phyloP scores from a whole-genome alignment of 2,329 filamentous ascomycete species.

The Phialophora tarda region DNA sequence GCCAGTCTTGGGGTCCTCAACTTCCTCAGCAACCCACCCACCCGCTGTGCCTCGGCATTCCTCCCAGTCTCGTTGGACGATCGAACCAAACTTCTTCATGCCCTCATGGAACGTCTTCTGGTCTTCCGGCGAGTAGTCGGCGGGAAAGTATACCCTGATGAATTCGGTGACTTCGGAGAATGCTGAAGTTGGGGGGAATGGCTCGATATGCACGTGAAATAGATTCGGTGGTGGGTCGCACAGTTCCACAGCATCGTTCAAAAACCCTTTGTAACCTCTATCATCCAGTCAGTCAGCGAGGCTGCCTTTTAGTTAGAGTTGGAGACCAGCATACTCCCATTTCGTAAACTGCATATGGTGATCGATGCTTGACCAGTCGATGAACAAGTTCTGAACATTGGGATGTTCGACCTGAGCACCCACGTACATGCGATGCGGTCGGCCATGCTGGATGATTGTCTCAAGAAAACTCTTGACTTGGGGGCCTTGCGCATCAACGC shows the following conservation, averaged over 20 bases:
- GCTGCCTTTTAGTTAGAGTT: not conserved
- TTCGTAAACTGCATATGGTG: conserved; percentile 40
- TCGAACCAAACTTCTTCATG: conserved; percentile 31
- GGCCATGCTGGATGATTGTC: conserved; percentile 38
- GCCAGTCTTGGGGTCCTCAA: conserved; percentile 42
- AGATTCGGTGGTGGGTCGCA: conserved; percentile 17
- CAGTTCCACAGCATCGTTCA: conserved; percentile 9
- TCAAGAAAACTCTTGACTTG: conserved; percentile 33
- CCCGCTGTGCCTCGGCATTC: conserved; percentile 34
- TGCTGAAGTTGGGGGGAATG: conserved; percentile 38
- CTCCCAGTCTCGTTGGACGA: conserved; percentile 26
- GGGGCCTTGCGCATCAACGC: conserved; percentile 24
- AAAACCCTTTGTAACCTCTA: conserved; percentile 26
- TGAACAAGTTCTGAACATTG: conserved; percentile 35
- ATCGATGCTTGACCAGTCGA: conserved; percentile 42
- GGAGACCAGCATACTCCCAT: conserved; percentile 29
- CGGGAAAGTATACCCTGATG: conserved; percentile 37
- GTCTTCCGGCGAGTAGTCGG: conserved; percentile 36
- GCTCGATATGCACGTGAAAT: conserved; percentile 38
- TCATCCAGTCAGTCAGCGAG: not conserved
- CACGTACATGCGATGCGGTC: conserved; percentile 37
- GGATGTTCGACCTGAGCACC: conserved; percentile 40
- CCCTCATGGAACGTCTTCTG: conserved; percentile 31
- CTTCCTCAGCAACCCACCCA: conserved; percentile 42
- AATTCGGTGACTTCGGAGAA: conserved; percentile 39